A percentile compares a stretch with the other conserved stretches of the same genome.
Evolutionary conservation across 1,284 basidiomycete species (phyloP).

Genomic region (Meira miltonrushii): DNA sequence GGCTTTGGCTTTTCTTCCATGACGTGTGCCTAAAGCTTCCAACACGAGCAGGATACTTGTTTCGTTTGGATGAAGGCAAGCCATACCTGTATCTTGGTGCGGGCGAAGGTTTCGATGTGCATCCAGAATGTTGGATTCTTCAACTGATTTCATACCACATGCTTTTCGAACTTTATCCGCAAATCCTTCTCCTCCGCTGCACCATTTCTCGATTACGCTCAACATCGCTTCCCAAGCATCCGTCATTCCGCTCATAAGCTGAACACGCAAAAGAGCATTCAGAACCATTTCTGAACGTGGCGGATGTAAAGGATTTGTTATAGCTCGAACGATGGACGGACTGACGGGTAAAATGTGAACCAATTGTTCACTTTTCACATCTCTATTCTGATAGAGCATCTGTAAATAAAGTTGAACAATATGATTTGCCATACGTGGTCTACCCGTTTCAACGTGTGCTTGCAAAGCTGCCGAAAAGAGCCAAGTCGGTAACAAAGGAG

Average conservation of each 20-base stretch:
- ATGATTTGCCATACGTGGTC: too few species aligned
- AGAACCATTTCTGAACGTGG: not conserved
- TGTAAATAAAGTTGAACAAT: too few species aligned
- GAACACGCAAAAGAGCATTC: slow-evolving; percentile 2
- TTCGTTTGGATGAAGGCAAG: slow-evolving; percentile 11
- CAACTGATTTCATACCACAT: not conserved
- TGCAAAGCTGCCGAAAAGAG: too few species aligned
- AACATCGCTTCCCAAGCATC: slow-evolving; percentile 1
- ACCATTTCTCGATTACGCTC: not conserved
- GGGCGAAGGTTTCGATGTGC: too few species aligned
- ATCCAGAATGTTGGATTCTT: too few species aligned
- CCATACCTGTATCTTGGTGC: not conserved
- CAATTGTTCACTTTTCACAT: too few species aligned
- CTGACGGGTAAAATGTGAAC: not conserved
- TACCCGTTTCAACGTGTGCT: too few species aligned
- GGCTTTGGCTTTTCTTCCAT: slow-evolving; percentile 9
- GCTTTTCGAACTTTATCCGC: slow-evolving; percentile 20
- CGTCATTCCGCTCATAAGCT: not conserved
- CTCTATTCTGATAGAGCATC: too few species aligned
- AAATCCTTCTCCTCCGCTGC: slow-evolving; percentile 2
- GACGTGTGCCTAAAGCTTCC: slow-evolving; percentile 18
- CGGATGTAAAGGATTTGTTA: not conserved
- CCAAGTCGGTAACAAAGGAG: too few species aligned
- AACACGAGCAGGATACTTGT: slow-evolving; percentile 11
- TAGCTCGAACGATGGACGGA: not conserved